Conservation (phyloP, 306 rosid species). For the Dryas octopetala region DNA sequence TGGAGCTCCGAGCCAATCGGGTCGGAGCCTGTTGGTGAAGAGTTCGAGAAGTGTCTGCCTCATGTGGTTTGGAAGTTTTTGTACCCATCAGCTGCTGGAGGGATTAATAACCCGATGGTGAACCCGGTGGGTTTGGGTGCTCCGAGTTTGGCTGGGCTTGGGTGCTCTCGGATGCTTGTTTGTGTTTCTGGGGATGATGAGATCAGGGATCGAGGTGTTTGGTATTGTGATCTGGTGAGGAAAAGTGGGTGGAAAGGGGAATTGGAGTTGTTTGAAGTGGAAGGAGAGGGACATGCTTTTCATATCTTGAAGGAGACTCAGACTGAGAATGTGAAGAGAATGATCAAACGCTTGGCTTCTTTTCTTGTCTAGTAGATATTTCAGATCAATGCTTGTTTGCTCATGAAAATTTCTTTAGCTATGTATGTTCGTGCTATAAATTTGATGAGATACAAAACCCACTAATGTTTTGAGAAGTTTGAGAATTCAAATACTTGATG, state of each 20-base stretch:
- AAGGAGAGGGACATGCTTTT: slow-evolving; percentile 28
- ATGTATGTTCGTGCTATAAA: too few species aligned
- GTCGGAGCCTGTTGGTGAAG: slow-evolving; percentile 2
- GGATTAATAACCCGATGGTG: slow-evolving; percentile 41
- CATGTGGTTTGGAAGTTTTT: slow-evolving; percentile 32
- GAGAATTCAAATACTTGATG: too few species aligned
- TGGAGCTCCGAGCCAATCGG: slow-evolving; percentile 36
- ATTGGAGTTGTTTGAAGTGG: slow-evolving; percentile 23
- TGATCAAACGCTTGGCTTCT: slow-evolving; percentile 13
- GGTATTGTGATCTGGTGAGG: slow-evolving; percentile 15
- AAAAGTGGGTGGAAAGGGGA: slow-evolving; percentile 25
- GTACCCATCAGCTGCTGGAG: slow-evolving; percentile 29
- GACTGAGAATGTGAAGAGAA: slow-evolving; percentile 8
- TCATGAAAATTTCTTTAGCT: too few species aligned
- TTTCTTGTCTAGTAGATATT: slow-evolving; percentile 3
- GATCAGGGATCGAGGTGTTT: slow-evolving; percentile 9
- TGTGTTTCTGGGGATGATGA: slow-evolving; percentile 7
- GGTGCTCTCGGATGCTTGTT: not conserved
- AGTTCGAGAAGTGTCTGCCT: slow-evolving; percentile 11
- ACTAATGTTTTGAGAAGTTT: too few species aligned
- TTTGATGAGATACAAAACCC: too few species aligned
- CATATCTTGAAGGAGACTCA: not conserved
- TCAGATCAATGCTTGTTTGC: too few species aligned
- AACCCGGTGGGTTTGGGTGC: slow-evolving; percentile 44
- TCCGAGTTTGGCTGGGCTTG: slow-evolving; percentile 27